These are phyloP conservation scores for Neophaeococcomyces aloes DNA, from an alignment of 2,329 filamentous ascomycete species.

Conservation along the genomic window DNA sequence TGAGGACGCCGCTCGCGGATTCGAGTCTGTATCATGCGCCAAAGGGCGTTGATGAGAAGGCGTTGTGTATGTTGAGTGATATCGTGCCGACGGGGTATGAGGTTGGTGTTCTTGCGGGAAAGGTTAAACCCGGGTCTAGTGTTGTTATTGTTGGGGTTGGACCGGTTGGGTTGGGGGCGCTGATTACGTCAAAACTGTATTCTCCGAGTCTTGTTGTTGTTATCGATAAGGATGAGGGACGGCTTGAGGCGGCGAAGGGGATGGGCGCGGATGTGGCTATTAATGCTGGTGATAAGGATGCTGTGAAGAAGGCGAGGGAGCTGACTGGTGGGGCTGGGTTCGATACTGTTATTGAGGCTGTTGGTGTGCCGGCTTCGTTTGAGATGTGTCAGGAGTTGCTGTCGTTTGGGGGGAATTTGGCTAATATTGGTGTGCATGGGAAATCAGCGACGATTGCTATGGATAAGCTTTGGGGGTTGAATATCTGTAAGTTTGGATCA, in stretches of 20 bases:
- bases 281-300: slow-evolving; percentile 29
- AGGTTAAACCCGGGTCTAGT: slow-evolving; percentile 42
- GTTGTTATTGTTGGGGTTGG: slow-evolving; percentile 48
- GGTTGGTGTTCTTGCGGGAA: slow-evolving; percentile 43
- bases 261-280: slow-evolving; percentile 41
- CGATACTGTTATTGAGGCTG: slow-evolving; percentile 49
- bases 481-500: slow-evolving; percentile 37
- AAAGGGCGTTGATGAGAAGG: slow-evolving; percentile 31
- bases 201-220: slow-evolving; percentile 42
- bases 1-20: slow-evolving; percentile 43
- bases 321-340: slow-evolving; percentile 44
- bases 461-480: slow-evolving; percentile 45
- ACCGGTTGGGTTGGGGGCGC: slow-evolving; percentile 45
- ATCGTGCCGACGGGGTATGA: slow-evolving; percentile 47
- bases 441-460: slow-evolving; percentile 43
- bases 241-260: slow-evolving; percentile 38
- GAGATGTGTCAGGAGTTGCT: slow-evolving; percentile 45
- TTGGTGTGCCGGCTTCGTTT: slow-evolving; percentile 45
- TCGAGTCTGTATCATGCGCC: slow-evolving; percentile 40
- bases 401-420: slow-evolving; percentile 43
- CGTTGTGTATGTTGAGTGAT: slow-evolving; percentile 44
- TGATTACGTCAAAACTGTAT: slow-evolving; percentile 47
- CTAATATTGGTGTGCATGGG: slow-evolving; percentile 50
- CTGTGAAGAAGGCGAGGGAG: slow-evolving; percentile 30
- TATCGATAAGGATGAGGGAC: slow-evolving; percentile 41